These are phyloP conservation scores for Cryptococcus sp. DNA, from an alignment of 1,284 basidiomycete genomes.

Conservation along the genomic window DNA sequence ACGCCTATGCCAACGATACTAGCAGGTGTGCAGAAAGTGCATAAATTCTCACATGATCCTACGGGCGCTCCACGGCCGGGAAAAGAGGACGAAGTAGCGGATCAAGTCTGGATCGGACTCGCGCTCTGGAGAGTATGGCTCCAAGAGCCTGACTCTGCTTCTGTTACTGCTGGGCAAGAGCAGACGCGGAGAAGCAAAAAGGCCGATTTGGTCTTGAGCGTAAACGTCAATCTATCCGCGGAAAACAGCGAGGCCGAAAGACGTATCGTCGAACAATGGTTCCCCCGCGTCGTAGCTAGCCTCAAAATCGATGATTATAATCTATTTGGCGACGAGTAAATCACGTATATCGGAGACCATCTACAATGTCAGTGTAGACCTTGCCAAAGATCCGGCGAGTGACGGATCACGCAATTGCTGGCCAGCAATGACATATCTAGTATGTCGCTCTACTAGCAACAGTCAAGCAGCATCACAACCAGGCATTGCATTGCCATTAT, in stretches of 20 bases:
- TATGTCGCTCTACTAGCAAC: too few relatives aligned
- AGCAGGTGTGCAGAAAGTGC: constrained; percentile 67
- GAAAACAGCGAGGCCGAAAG: constrained; percentile 26
- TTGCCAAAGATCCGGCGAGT: too few relatives aligned
- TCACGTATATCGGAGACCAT: too few relatives aligned
- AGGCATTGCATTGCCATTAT: too few relatives aligned
- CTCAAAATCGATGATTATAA: constrained; percentile 70
- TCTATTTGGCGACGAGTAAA: constrained; percentile 61
- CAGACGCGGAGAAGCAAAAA: constrained; percentile 57
- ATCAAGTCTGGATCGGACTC: constrained; percentile 72
- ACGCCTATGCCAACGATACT: constrained; percentile 61
- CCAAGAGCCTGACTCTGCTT: neutral
- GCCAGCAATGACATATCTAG: too few relatives aligned
- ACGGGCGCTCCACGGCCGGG: constrained; percentile 48
- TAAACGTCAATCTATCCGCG: constrained; percentile 63
- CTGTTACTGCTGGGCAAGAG: neutral
- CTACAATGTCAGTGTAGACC: too few relatives aligned
- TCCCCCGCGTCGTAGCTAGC: constrained; percentile 62
- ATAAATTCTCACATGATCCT: constrained; percentile 63
- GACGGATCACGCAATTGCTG: too few relatives aligned
- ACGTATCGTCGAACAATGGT: constrained; percentile 57
- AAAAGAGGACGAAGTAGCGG: constrained; percentile 54
- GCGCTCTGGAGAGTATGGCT: constrained; percentile 67
- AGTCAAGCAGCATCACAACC: too few relatives aligned
- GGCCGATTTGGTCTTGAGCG: constrained; percentile 76